Evolutionary conservation across 257 asterid species (phyloP).

Genomic region (Rehmannia glutinosa): DNA sequence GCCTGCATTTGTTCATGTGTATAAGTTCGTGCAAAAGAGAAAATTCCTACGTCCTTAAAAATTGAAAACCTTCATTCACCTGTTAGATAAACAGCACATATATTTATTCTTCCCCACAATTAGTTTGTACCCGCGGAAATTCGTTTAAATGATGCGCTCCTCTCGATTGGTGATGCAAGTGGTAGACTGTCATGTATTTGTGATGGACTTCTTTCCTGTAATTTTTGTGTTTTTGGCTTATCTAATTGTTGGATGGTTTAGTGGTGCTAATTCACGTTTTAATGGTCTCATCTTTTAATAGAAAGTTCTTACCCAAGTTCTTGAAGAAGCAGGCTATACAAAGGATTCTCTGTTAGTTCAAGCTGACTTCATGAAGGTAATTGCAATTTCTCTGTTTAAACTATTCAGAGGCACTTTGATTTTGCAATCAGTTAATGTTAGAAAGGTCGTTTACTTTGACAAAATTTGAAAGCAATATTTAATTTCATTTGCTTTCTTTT

Average conservation of each 20-base stretch:
- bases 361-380: conserved; percentile 82
- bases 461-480: neutral
- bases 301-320: conserved; percentile 75
- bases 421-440: neutral
- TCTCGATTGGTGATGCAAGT: neutral
- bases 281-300: conserved; percentile 23
- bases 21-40: neutral
- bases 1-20: neutral
- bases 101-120: neutral
- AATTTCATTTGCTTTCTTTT: neutral
- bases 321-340: conserved; percentile 84
- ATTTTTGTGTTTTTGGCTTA: neutral
- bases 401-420: no score
- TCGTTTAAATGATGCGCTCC: neutral
- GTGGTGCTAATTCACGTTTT: conserved; percentile 10
- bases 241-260: neutral
- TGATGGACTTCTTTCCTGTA: neutral
- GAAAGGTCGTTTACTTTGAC: neutral
- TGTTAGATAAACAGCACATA: neutral
- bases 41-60: neutral
- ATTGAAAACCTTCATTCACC: neutral
- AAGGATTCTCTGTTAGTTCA: conserved; percentile 62
- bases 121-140: neutral
- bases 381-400: neutral
- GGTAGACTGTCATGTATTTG: neutral